A percentile compares a stretch with the other conserved stretches of the same genome.
Conservation (phyloP, 139 green algal genomes). For the Chlorella sp. region DNA sequence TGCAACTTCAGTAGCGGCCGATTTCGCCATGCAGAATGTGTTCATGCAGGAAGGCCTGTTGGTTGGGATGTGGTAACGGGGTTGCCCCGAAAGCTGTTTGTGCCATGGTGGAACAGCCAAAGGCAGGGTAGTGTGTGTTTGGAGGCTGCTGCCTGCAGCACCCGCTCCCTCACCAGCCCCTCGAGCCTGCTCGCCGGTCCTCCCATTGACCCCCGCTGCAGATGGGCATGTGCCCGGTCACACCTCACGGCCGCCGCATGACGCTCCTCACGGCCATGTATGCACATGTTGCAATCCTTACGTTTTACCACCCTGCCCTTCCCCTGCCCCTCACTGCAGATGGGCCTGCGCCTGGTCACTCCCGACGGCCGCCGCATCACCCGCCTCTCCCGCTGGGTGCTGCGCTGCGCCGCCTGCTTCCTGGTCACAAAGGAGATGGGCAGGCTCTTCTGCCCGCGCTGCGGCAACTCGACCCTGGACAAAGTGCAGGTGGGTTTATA, state of each 20-base stretch:
- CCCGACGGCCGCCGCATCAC: constrained; percentile 83
- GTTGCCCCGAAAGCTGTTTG: neutral
- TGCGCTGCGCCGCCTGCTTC: constrained; percentile 90
- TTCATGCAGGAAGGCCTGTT: constrained; percentile 18
- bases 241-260: no score
- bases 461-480: constrained; percentile 90
- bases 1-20: constrained; percentile 86
- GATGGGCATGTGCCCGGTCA: no score
- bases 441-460: constrained; percentile 94
- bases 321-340: constrained; percentile 57
- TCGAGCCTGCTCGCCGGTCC: no score
- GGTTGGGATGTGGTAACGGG: no score
- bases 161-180: no score
- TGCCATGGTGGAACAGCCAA: neutral
- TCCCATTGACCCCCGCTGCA: no score
- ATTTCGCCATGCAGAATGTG: constrained; percentile 99
- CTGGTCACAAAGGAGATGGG: constrained; percentile 69
- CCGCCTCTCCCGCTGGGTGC: constrained; percentile 71
- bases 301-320: neutral
- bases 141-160: no score
- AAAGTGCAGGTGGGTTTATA: constrained; percentile 83
- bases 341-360: constrained; percentile 84
- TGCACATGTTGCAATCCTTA: no score
- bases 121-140: neutral
- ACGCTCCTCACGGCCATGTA: no score